Evolutionary conservation across 2,329 filamentous ascomycete species (phyloP), one percentile per base, ranked within the genome.

Genomic region (Colletotrichum liaoningense): DNA sequence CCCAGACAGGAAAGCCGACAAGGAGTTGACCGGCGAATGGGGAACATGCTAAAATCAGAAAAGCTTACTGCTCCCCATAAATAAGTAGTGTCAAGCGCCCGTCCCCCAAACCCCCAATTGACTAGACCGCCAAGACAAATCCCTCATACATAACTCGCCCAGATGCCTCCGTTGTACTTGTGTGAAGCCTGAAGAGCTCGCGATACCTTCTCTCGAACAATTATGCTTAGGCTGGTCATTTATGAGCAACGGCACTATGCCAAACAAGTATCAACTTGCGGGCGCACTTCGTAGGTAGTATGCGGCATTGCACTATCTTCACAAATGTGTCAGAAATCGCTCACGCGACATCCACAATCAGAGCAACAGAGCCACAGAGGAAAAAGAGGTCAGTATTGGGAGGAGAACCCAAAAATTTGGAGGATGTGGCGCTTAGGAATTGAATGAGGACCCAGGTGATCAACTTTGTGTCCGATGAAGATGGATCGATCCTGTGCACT

Each of bases 141-240:
- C 38, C 26, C 28, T 66, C 35, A 42, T 58, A 52, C 38, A 49
- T n/a, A 57, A n/a, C 52, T 64, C 5, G 4, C 9, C 38, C 14
- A 59, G 38, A 54, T 66, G 19, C 52, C 65, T 22, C n/a, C 54
- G 22, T 54, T 64, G 38, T 52, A 58, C 12, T 35, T 66, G 38
- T 42, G 22, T n/a, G n/a, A 24, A 59, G n/a, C 59, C 60, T 30
- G 16, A 28, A 28, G 38, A 58, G 38, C 60, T 30, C 28, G 19
- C 52, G 6, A 69, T 52, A 59, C 24, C 49, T 54, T n/a, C 19
- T 9, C 24, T 42, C 11, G 33, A 35, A 56, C 52, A 58, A 49
- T 57, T 57, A 30, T 2, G n/a, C 14, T 58, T 54, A 16, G 16
- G 16, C 30, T 30, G 12, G 24, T 16, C 30, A 28, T 66, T 42